Conservation (phyloP, 2,329 filamentous ascomycete species). For the Verticillium nonalfalfae region DNA sequence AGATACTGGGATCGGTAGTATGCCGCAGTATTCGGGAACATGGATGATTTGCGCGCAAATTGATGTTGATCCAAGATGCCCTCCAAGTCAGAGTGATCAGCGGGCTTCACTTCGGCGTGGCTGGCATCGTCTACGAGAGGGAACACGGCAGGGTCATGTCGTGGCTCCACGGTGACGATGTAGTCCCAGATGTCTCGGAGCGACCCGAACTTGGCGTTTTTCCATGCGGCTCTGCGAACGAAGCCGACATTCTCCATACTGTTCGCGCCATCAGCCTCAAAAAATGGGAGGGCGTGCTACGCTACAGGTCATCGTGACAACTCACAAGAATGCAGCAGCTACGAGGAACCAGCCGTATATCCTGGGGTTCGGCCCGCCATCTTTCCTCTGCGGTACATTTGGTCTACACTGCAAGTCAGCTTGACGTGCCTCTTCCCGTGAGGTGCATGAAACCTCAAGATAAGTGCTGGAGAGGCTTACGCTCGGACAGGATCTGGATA, state of each 20-base stretch:
- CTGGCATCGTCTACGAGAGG: slow-evolving; percentile 16
- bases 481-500: slow-evolving; percentile 1
- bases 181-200: slow-evolving; percentile 45
- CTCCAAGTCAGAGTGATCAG: neutral
- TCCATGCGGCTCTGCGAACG: slow-evolving; percentile 51
- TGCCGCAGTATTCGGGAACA: slow-evolving; percentile 25
- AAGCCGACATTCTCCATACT: slow-evolving; percentile 50
- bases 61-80: neutral
- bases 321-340: slow-evolving; percentile 47
- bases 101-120: neutral
- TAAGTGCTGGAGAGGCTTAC: neutral
- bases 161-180: slow-evolving; percentile 42
- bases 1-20: slow-evolving; percentile 39
- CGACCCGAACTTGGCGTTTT: slow-evolving; percentile 54
- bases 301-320: neutral
- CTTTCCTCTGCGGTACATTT: neutral
- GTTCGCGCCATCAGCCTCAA: neutral
- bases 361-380: slow-evolving; percentile 21
- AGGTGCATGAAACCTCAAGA: too few species aligned
- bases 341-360: slow-evolving; percentile 39
- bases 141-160: slow-evolving; percentile 38
- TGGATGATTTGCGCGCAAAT: neutral
- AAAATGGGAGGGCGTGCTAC: neutral
- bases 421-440: too few species aligned
- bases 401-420: neutral